Base-by-base conservation (phyloP, 1,284 basidiomycete species). In the Cutaneotrichosporon sp. region DNA sequence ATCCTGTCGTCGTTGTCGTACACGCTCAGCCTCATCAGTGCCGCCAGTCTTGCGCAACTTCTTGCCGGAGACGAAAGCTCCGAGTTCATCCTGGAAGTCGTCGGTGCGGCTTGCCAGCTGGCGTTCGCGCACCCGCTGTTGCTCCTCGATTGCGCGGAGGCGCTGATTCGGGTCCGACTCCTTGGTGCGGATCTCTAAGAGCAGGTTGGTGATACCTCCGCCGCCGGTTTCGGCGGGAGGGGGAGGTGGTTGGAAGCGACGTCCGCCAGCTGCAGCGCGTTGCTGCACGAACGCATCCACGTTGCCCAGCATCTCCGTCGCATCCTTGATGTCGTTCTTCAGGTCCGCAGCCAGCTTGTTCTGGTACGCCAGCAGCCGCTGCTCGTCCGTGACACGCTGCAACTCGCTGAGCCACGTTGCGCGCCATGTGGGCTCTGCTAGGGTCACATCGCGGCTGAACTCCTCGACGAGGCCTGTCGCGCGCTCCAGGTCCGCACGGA, bases 351-450 rank as follows among this genome's bases (percentile, higher is more conserved):
- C 79, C 66, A 97, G 83, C 74, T 93, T 89, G 72, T 92, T 88
- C 68, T 96, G 90, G 66, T 96, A 88, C 11, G 83, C 85, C 49
- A 97, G 78, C 77, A 96, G 88, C 63, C 93, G 88, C 71, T 98
- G 94, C 75, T 98, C 94, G 71, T 97, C 93, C 41, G 97, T 88
- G 55, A 98, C 93, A 62, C 91, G 90, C 77, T 91, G 88, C 70
- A 98, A 75, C 77, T 98, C 94, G 65, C 88, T 84, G 64, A 90
- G 89, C 94, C 94, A 98, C 22, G 93, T 97, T 80, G 94, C 91
- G 78, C 94, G 91, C 94, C 94, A 98, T 80, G 89, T 89, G 45
- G 94, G 92, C 67, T 89, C 92, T 64, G 96, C 83, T 4, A 88
- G 87, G 61, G 85, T 82, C 61, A 97, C 87, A 70, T 94, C 90